These are phyloP conservation scores for Populus davidiana DNA, from an alignment of 345 rosid species.

Conservation along the genomic window DNA sequence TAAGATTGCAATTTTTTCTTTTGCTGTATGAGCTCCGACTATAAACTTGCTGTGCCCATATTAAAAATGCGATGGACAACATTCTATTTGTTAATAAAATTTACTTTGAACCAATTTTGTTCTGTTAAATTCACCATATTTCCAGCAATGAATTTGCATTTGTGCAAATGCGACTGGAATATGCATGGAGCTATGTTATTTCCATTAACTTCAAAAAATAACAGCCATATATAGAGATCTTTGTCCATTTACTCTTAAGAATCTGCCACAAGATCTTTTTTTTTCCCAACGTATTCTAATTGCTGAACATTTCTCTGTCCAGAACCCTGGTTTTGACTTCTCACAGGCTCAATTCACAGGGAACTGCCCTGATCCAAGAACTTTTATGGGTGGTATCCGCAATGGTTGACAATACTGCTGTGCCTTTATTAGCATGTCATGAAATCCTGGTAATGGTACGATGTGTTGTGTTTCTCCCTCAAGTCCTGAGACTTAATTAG, in stretches of 20 bases:
- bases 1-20: background rate
- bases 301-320: conserved; percentile 23
- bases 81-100: background rate
- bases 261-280: background rate
- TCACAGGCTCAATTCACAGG: conserved; percentile 91
- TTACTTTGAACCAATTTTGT: background rate
- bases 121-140: background rate
- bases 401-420: conserved; percentile 38
- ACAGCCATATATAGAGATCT: background rate
- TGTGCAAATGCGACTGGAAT: background rate
- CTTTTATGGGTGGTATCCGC: conserved; percentile 86
- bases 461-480: background rate
- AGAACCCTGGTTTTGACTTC: conserved; percentile 97
- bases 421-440: background rate
- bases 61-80: background rate
- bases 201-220: background rate
- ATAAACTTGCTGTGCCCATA: background rate
- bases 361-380: conserved; percentile 84
- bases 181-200: background rate
- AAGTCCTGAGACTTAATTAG: background rate
- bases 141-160: background rate
- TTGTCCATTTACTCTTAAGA: background rate
- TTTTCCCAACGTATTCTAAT: background rate
- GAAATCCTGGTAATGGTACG: background rate
- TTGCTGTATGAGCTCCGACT: background rate